Base-by-base conservation (phyloP, 345 rosid genomes). In the Garcia nutans region DNA sequence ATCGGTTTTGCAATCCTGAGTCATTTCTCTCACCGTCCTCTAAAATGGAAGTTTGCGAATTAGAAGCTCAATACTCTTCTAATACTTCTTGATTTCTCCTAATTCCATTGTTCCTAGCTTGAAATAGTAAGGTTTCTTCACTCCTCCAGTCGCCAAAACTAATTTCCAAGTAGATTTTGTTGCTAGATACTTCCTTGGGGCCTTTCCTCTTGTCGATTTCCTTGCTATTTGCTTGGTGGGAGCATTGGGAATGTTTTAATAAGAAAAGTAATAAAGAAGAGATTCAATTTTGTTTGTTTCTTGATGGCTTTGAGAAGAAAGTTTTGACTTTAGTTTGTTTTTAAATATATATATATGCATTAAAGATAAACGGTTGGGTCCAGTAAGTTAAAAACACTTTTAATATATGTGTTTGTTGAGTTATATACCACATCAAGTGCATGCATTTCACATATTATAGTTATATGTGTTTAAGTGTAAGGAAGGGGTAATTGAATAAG, bases 191-290 rank as follows among this genome's bases (percentile, higher is more conserved):
- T 77, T 77, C 16, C 80, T 47, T 20, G 76, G 80, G 0, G 80
- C 80, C 58, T 77, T 77, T 3, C 80, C 80, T 23, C 80, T 76
- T 2, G 80, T 77, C 0, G 80, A 77, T 44, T 77, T 77, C 65
- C 80, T 71, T 20, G 80, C 76, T 0, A 76, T 77, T 47, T 77
- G 80, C 80, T 77, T 77, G 0, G 80, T 77, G 54, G 72, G 80
- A 10, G 80, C 80, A 77, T 77, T 50, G 60, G 31, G 31, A 28
- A 28, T 28, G 31, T 28, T 28, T 28, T 28, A 2, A 2, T 28
- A 28, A 28, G 31, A 28, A 28, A 28, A 28, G 1, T 28, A 28
- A 23, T 6, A 59, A 16, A 12, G 0, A 17, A 28, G 24, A 61
- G n/a, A 49, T 58, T 47, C 17, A 24, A 16, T 12, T 1, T 1